Evolutionary conservation across 1,139 yeast species (phyloP).

Genomic region (Yamadazyma diospyri): DNA sequence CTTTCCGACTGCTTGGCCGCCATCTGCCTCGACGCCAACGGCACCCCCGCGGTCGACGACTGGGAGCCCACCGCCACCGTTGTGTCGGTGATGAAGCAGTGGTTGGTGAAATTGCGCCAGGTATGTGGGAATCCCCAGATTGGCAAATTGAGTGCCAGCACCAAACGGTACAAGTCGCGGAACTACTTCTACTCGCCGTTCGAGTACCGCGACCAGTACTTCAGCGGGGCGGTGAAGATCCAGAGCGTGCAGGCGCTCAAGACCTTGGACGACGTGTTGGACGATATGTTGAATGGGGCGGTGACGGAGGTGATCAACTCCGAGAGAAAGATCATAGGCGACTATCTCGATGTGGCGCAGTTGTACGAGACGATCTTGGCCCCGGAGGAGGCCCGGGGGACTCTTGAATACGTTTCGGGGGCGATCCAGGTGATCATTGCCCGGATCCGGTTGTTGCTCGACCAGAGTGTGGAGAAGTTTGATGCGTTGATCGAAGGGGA

Average conservation of each 20-base stretch:
- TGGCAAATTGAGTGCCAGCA: conserved; percentile 37
- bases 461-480: conserved; percentile 4
- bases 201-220: conserved; percentile 3
- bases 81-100: conserved; percentile 49
- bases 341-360: conserved; percentile 56
- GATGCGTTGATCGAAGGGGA: conserved; percentile 7
- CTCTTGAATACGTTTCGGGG: conserved; percentile 16
- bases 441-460: conserved; percentile 9
- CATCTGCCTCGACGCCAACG: conserved; percentile 57
- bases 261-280: conserved; percentile 66
- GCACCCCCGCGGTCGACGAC: conserved; percentile 48
- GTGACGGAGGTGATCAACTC: conserved; percentile 43
- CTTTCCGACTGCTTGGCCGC: conserved; percentile 60
- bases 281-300: conserved; percentile 57
- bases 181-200: conserved; percentile 10
- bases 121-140: conserved; percentile 82
- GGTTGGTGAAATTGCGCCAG: conserved; percentile 70
- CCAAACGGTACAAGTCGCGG: conserved; percentile 27
- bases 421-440: conserved; percentile 13
- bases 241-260: conserved; percentile 37
- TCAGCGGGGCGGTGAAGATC: conserved; percentile 8
- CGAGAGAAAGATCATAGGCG: conserved; percentile 46
- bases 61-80: conserved; percentile 49
- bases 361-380: conserved; percentile 51
- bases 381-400: conserved; percentile 42